These are phyloP conservation scores for Blastobotrys capitulatus DNA, from an alignment of 1,139 yeast genomes.

Conservation along the genomic window DNA sequence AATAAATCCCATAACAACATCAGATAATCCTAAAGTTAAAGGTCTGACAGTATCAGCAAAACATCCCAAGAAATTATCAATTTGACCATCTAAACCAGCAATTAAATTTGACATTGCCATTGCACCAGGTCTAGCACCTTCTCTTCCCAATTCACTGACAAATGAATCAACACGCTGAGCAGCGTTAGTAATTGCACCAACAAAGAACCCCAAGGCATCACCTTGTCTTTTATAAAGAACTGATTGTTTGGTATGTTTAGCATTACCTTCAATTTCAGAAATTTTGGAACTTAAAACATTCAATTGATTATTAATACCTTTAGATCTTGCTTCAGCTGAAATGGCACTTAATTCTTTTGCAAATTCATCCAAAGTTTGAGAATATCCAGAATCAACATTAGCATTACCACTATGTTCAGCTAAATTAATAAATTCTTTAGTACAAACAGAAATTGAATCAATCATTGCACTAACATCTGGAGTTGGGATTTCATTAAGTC, in stretches of 20 bases:
- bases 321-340: not conserved
- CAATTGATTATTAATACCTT: conserved; percentile 1
- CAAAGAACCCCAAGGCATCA: conserved; percentile 1
- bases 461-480: conserved; percentile 11
- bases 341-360: not conserved
- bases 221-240: conserved; percentile 1
- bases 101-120: conserved; percentile 25
- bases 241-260: not conserved
- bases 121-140: conserved; percentile 26
- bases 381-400: not conserved
- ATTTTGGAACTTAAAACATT: not conserved
- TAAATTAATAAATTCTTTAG: conserved; percentile 18
- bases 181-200: conserved; percentile 21
- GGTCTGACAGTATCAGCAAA: conserved; percentile 24
- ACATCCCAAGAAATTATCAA: conserved; percentile 29
- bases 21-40: conserved; percentile 26
- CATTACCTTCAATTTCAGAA: not conserved
- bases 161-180: conserved; percentile 27
- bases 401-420: not conserved
- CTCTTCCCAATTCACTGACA: conserved; percentile 19
- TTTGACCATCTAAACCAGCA: conserved; percentile 33
- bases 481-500: not conserved
- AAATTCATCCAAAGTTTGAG: not conserved
- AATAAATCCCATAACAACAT: conserved; percentile 21
- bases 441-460: conserved; percentile 29